Evolutionary conservation across 2,329 filamentous ascomycete species (phyloP).

Genomic region (Fusarium equiseti): DNA sequence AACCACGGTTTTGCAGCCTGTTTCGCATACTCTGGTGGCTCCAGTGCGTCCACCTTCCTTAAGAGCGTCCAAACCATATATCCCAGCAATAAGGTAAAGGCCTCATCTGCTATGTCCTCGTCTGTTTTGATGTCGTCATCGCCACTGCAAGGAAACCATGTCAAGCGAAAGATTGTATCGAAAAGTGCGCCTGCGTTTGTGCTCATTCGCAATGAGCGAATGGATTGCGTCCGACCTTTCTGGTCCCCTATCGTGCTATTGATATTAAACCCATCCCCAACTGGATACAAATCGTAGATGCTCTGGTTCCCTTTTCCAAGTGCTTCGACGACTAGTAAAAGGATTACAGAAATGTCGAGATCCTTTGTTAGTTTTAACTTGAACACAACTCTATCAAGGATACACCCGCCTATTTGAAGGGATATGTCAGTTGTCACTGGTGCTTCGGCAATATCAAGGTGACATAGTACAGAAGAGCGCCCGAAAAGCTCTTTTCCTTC

Average conservation of each 20-base stretch:
- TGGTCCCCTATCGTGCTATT: background rate
- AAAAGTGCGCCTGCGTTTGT: background rate
- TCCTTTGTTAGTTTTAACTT: background rate
- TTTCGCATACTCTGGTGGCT: background rate
- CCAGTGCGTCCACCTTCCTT: background rate
- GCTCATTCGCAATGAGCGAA: background rate
- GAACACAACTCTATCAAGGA: background rate
- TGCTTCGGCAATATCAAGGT: background rate
- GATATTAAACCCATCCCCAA: background rate
- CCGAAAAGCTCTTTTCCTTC: background rate
- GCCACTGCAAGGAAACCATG: too few species aligned
- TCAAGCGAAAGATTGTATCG: background rate
- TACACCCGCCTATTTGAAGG: background rate
- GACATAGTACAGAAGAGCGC: background rate
- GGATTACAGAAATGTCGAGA: background rate
- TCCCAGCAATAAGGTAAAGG: background rate
- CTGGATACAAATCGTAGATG: background rate
- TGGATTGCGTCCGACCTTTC: too few species aligned
- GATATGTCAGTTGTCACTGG: background rate
- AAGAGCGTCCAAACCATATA: background rate
- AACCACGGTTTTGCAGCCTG: background rate
- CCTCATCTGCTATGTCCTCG: too few species aligned
- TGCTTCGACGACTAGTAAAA: background rate
- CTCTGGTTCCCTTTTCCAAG: background rate
- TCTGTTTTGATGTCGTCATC: background rate